Percentiles rank a stretch among this genome's conserved stretches.
phyloP scores from a whole-genome alignment of 495 filamentous ascomycete genomes.

The Aspergillus homomorphus region DNA sequence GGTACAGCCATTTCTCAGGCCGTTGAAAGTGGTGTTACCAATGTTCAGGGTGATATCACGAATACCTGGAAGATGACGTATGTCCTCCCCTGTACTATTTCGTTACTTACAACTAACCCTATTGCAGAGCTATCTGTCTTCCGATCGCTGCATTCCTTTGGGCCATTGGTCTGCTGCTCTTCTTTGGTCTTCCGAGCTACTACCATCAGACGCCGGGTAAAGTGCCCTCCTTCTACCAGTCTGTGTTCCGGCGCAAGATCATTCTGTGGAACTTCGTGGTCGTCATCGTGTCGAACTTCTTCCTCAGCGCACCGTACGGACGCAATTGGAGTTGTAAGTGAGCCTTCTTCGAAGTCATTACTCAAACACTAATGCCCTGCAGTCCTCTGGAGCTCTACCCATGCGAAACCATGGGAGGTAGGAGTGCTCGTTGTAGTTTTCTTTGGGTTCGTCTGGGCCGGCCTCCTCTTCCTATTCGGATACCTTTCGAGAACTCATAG shows the following conservation, averaged over 20 bases:
- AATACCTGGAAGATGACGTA: constrained; percentile 50
- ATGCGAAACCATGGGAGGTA: constrained; percentile 45
- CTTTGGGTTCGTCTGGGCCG: constrained; percentile 46
- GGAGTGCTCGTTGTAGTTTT: constrained; percentile 42
- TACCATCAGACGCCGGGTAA: constrained; percentile 62
- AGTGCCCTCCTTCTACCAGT: constrained; percentile 56
- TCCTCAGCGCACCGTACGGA: constrained; percentile 48
- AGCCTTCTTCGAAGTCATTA: neutral
- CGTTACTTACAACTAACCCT: constrained; percentile 11
- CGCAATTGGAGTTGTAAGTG: constrained; percentile 49
- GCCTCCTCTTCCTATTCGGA: constrained; percentile 37
- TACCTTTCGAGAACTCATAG: constrained; percentile 44
- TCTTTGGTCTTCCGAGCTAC: constrained; percentile 47
- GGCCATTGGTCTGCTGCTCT: constrained; percentile 40
- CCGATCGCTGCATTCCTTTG: constrained; percentile 44
- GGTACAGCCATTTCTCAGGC: constrained; percentile 42
- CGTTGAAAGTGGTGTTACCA: constrained; percentile 30
- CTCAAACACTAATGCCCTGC: constrained; percentile 11
- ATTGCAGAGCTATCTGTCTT: constrained; percentile 37
- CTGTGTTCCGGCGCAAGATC: constrained; percentile 47
- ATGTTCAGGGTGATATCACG: constrained; percentile 34
- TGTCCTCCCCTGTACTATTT: constrained; percentile 12
- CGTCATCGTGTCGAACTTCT: constrained; percentile 49
- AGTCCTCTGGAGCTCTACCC: constrained; percentile 49
- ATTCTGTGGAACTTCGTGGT: constrained; percentile 50